Evolutionary conservation across 257 asterid species (phyloP).

Genomic region (Knoxia roxburghii): DNA sequence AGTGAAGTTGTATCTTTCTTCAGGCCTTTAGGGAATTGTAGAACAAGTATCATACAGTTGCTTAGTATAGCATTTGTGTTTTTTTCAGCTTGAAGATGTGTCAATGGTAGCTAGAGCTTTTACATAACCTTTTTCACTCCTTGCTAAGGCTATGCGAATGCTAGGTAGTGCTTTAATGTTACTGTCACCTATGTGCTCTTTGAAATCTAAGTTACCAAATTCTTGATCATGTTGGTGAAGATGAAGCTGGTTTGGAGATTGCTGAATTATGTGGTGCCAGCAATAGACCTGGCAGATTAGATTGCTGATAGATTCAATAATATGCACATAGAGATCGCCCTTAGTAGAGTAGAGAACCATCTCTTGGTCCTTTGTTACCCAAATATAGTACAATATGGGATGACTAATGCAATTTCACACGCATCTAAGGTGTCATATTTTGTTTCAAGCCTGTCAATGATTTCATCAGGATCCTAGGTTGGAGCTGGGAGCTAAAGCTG

Average conservation of each 20-base stretch:
- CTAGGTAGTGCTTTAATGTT: neutral
- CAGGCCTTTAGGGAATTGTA: no score
- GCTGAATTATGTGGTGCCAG: neutral
- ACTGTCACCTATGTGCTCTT: neutral
- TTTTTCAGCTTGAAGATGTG: neutral
- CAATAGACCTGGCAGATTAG: neutral
- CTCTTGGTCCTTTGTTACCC: neutral
- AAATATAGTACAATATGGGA: neutral
- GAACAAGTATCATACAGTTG: no score
- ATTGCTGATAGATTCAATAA: neutral
- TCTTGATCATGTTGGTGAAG: neutral
- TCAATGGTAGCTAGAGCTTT: no score
- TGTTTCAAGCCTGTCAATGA: neutral
- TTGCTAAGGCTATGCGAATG: no score
- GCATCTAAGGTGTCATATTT: neutral
- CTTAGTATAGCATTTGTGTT: neutral
- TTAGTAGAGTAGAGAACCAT: neutral
- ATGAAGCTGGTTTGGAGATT: neutral
- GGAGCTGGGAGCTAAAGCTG: neutral
- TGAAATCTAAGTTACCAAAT: neutral
- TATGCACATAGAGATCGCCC: neutral
- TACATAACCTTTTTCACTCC: no score
- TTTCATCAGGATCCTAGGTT: neutral
- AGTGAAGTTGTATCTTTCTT: no score
- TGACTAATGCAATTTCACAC: neutral